Evolutionary conservation across 2,329 filamentous ascomycete species (phyloP).

Genomic region (Fusarium solani-melongenae): DNA sequence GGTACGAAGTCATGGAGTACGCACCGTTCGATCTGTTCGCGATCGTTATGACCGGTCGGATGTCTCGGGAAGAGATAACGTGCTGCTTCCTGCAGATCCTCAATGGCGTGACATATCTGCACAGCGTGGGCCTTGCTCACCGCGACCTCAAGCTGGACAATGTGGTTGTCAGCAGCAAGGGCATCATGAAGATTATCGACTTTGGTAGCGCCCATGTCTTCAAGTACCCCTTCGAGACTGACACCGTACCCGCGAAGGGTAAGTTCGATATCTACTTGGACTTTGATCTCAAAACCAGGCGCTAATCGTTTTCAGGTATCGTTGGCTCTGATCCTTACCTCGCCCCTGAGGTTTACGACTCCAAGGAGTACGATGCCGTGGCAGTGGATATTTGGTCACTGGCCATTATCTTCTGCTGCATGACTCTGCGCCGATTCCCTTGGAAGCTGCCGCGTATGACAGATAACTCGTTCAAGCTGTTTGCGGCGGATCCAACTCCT

Average conservation of each 20-base stretch:
- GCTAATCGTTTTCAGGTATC: slow-evolving; percentile 57
- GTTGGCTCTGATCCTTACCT: slow-evolving; percentile 94
- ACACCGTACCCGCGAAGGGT: slow-evolving; percentile 53
- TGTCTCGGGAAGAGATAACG: slow-evolving; percentile 89
- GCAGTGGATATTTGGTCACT: slow-evolving; percentile 98
- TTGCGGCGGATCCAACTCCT: slow-evolving; percentile 85
- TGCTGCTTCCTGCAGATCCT: slow-evolving; percentile 95
- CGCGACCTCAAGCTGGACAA: slow-evolving; percentile 97
- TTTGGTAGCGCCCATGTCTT: slow-evolving; percentile 98
- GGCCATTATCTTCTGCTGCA: slow-evolving; percentile 98
- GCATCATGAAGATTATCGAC: slow-evolving; percentile 99
- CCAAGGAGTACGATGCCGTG: slow-evolving; percentile 91
- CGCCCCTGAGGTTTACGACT: slow-evolving; percentile 95
- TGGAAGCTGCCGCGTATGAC: slow-evolving; percentile 95
- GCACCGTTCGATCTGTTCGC: slow-evolving; percentile 96
- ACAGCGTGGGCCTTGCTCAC: slow-evolving; percentile 94
- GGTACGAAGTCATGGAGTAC: slow-evolving; percentile 99
- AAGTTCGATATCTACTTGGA: background rate
- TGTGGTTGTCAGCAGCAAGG: slow-evolving; percentile 93
- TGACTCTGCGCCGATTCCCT: slow-evolving; percentile 93
- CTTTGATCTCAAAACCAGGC: background rate
- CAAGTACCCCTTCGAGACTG: slow-evolving; percentile 95
- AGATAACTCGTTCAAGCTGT: slow-evolving; percentile 95
- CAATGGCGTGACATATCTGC: slow-evolving; percentile 92
- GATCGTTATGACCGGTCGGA: slow-evolving; percentile 98